Conservation (phyloP, 148 eudicot genomes). For the Cornus controversa region DNA sequence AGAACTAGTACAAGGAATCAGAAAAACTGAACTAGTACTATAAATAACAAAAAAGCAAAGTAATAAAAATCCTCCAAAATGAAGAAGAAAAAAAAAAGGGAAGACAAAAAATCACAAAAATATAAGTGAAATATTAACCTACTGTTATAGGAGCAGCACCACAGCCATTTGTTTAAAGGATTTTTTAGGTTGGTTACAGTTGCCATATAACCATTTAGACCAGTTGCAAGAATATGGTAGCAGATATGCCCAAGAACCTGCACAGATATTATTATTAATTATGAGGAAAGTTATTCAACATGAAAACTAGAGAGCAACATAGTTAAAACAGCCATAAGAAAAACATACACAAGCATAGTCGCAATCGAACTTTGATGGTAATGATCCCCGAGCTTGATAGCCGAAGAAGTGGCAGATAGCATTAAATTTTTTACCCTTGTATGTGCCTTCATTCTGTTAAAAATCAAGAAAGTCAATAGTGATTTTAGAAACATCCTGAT, state of each 20-base stretch:
- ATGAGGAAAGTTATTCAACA: conserved; percentile 1
- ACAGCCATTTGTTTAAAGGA: conserved; percentile 98
- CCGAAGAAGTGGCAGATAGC: conserved; percentile 99
- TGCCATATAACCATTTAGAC: conserved; percentile 94
- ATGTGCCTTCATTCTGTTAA: conserved; percentile 92
- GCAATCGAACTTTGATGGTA: conserved; percentile 96
- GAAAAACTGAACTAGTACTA: conserved; percentile 3
- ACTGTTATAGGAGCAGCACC: conserved; percentile 99
- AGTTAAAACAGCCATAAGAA: neutral
- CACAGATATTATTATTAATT: conserved; percentile 11
- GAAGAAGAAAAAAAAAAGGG: neutral
- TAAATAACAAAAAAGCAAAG: neutral
- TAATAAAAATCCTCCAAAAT: neutral
- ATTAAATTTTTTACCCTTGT: conserved; percentile 97
- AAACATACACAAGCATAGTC: conserved; percentile 89
- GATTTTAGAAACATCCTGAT: neutral
- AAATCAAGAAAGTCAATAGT: conserved; percentile 3
- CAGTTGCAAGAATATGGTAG: conserved; percentile 94
- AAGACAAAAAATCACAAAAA: too few relatives aligned
- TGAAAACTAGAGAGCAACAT: neutral
- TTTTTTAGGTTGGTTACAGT: conserved; percentile 86
- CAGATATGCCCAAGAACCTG: conserved; percentile 95
- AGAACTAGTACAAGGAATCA: neutral
- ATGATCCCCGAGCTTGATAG: conserved; percentile 96
- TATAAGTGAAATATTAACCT: conserved; percentile 10